phyloP scores from a whole-genome alignment of 1,284 basidiomycete genomes.

The Trametes versicolor region DNA sequence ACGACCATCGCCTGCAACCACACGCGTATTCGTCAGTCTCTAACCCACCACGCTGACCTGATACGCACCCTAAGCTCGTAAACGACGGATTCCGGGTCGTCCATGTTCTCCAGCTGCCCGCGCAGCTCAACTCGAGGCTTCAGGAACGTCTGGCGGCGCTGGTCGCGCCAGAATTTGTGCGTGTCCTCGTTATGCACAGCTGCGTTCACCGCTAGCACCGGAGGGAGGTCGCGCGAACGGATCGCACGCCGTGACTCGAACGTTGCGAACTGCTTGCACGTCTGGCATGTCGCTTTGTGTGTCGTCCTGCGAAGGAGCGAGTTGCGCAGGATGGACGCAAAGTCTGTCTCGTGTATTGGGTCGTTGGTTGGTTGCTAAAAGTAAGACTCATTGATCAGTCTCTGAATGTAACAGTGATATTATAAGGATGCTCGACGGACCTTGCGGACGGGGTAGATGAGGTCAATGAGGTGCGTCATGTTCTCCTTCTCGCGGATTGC shows the following conservation, averaged over 20 bases:
- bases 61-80: slow-evolving; percentile 80
- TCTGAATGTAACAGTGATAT: too few relatives aligned
- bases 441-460: slow-evolving; percentile 84
- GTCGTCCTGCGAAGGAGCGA: slow-evolving; percentile 86
- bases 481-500: slow-evolving; percentile 76
- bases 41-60: not conserved
- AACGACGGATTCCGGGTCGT: slow-evolving; percentile 63
- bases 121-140: slow-evolving; percentile 61
- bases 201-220: slow-evolving; percentile 91
- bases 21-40: slow-evolving; percentile 6
- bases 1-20: slow-evolving; percentile 78
- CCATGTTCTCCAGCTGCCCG: slow-evolving; percentile 67
- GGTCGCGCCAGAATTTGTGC: slow-evolving; percentile 82
- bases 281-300: slow-evolving; percentile 88
- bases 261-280: slow-evolving; percentile 81
- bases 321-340: slow-evolving; percentile 76
- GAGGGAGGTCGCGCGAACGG: slow-evolving; percentile 76
- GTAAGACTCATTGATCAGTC: too few relatives aligned
- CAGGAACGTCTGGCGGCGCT: slow-evolving; percentile 62
- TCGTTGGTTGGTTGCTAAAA: slow-evolving; percentile 57
- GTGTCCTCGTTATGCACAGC: slow-evolving; percentile 83
- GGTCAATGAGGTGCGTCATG: slow-evolving; percentile 85
- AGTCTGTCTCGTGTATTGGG: slow-evolving; percentile 59
- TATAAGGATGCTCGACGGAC: slow-evolving; percentile 48
- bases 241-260: slow-evolving; percentile 82